Conservation (phyloP, 2,329 filamentous ascomycete genomes). For the Arachnopeziza araneosa region DNA sequence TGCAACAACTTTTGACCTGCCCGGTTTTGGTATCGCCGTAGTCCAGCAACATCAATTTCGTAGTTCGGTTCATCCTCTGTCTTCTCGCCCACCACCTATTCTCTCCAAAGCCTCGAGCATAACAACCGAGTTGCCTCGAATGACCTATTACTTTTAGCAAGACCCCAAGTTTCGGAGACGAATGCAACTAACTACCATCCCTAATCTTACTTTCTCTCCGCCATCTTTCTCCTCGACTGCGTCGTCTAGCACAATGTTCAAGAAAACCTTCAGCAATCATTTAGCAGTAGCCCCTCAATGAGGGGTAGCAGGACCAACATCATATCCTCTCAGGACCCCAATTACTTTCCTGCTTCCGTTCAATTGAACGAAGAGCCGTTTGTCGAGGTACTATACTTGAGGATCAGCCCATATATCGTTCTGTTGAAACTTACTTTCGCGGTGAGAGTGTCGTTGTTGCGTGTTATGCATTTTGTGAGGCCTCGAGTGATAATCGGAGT, state of each 20-base stretch:
- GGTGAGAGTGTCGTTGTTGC: constrained; percentile 3
- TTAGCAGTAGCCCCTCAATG: constrained; percentile 15
- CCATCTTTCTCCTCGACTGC: constrained; percentile 91
- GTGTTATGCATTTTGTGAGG: constrained; percentile 8
- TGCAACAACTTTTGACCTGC: constrained; percentile 12
- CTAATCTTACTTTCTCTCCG: constrained; percentile 82
- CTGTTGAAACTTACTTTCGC: constrained; percentile 10
- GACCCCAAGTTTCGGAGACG: background rate
- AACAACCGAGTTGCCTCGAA: constrained; percentile 95
- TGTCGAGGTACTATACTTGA: constrained; percentile 82
- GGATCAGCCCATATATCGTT: constrained; percentile 54
- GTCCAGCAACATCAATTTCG: background rate
- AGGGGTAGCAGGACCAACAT: constrained; percentile 51
- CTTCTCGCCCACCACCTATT: constrained; percentile 53
- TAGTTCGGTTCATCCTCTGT: constrained; percentile 28
- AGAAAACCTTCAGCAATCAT: constrained; percentile 65
- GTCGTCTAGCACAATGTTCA: constrained; percentile 97
- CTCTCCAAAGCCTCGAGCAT: constrained; percentile 84
- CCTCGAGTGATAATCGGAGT: background rate
- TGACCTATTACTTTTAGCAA: constrained; percentile 54
- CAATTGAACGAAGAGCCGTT: constrained; percentile 93
- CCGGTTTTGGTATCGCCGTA: background rate
- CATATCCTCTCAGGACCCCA: constrained; percentile 88
- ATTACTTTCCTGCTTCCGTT: constrained; percentile 98
- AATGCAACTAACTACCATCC: constrained; percentile 72